Percentiles rank a stretch among this genome's conserved stretches.
Conservation (phyloP, 805 yeast genomes). For the Candida parachauliodes region DNA sequence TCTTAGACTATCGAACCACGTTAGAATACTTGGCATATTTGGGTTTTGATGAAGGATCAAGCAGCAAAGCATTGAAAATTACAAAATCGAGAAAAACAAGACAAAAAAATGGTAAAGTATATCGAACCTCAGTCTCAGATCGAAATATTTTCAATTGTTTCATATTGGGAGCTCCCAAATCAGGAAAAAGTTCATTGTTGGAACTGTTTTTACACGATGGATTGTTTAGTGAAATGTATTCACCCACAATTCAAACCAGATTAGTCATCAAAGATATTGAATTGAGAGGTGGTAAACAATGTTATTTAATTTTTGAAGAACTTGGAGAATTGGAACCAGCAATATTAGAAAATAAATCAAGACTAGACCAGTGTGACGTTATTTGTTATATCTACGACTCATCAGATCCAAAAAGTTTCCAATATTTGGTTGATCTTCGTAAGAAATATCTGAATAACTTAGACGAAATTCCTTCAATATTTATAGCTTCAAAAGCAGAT, state of each 20-base stretch:
- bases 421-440: slow-evolving; percentile 70
- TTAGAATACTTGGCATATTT: slow-evolving; percentile 85
- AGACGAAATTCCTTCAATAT: slow-evolving; percentile 70
- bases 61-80: slow-evolving; percentile 49
- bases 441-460: slow-evolving; percentile 54
- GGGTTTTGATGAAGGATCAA: slow-evolving; percentile 66
- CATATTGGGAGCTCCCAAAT: slow-evolving; percentile 76
- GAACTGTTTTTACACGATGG: slow-evolving; percentile 74
- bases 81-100: slow-evolving; percentile 78
- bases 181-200: slow-evolving; percentile 84
- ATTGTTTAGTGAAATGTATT: slow-evolving; percentile 62
- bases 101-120: slow-evolving; percentile 58
- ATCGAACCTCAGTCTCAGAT: slow-evolving; percentile 68
- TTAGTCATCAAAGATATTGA: slow-evolving; percentile 92
- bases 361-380: slow-evolving; percentile 85
- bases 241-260: slow-evolving; percentile 78
- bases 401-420: slow-evolving; percentile 92
- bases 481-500: slow-evolving; percentile 93
- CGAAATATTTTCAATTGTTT: slow-evolving; percentile 91
- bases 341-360: slow-evolving; percentile 62
- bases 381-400: slow-evolving; percentile 89
- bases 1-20: slow-evolving; percentile 76
- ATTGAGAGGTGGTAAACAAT: slow-evolving; percentile 90
- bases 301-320: slow-evolving; percentile 87
- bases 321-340: slow-evolving; percentile 84